These are phyloP conservation scores for Brassica balearica DNA, from an alignment of 441 rosid species.

Conservation along the genomic window DNA sequence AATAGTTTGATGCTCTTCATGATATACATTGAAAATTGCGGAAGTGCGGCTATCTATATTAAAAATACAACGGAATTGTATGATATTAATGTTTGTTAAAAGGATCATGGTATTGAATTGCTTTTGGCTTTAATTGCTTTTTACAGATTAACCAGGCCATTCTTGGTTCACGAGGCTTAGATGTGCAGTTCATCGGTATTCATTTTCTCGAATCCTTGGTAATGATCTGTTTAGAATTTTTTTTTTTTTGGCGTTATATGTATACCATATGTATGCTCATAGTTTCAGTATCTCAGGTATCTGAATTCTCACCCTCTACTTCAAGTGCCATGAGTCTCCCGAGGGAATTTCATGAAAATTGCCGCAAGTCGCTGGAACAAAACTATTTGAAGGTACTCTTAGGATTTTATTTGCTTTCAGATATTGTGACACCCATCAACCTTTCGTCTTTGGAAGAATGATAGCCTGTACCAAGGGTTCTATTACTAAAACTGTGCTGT, in stretches of 20 bases:
- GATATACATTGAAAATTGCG: constrained; percentile 12
- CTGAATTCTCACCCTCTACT: constrained; percentile 97
- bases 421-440: constrained; percentile 26
- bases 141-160: constrained; percentile 87
- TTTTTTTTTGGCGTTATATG: constrained; percentile 25
- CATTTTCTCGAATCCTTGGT: constrained; percentile 93
- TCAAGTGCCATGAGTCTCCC: constrained; percentile 98
- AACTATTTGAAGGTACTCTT: constrained; percentile 77
- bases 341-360: constrained; percentile 93
- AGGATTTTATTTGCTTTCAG: constrained; percentile 35
- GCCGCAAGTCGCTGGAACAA: constrained; percentile 82
- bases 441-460: constrained; percentile 28
- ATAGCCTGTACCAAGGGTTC: constrained; percentile 32
- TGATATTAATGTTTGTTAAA: constrained; percentile 6
- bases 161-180: constrained; percentile 75
- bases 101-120: constrained; percentile 25
- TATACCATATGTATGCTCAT: constrained; percentile 27
- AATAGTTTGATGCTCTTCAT: constrained; percentile 9
- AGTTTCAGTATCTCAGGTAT: constrained; percentile 62
- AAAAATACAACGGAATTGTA: constrained; percentile 19
- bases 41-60: constrained; percentile 14
- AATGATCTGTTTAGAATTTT: constrained; percentile 39
- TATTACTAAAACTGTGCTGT: constrained; percentile 18
- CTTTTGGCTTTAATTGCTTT: constrained; percentile 41
- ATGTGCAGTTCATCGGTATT: constrained; percentile 82